Evolutionary conservation across 2,329 filamentous ascomycete species (phyloP), one percentile per base, ranked within the genome.

Genomic region (Colletotrichum aenigma): DNA sequence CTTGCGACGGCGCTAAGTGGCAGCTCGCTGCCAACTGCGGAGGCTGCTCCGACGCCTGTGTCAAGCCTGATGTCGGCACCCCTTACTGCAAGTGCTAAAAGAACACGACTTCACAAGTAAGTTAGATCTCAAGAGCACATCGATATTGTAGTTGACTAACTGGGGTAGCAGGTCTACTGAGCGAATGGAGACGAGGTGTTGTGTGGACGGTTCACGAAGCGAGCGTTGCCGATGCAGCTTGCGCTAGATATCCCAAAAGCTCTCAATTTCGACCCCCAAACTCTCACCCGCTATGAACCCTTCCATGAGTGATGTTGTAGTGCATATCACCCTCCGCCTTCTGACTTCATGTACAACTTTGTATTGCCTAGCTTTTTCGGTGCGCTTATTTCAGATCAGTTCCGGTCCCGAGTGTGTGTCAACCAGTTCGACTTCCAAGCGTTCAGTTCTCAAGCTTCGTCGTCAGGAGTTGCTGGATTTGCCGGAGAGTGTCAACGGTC

Each of bases 401-500:
- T 13, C n/a, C n/a, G 43, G 43, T 13, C 18, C 4, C 5, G 43
- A 61, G 28, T 30, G 9, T 61, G 58, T 26, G 13, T 18, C 55
- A 28, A 66, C 7, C 18, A 16, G 10, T 66, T 18, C 48, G 18
- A 18, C 24, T 21, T 64, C 56, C 24, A 16, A 21, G 12, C 21
- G 12, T 28, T 83, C 80, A 83, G 84, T 78, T 79, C n/a, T 60
- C 26, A 36, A 48, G 16, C 9, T 28, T 69, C 32, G 21, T 13
- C 32, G 9, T 21, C 5, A 83, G 60, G 1, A 83, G 78, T 16
- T 80, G 61, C 65, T 81, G 80, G 9, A 84, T 68, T 32, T 83
- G 76, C 32, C 78, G 77, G 4, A 84, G 77, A 12, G 78, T 80
- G 1, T 83, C 82, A 0, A 80, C 75, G 30, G 79, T 84, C 78